A percentile compares a stretch with the other conserved stretches of the same genome.
These are phyloP conservation scores for Hibiscus mutabilis DNA, from an alignment of 345 rosid species.

Conservation along the genomic window DNA sequence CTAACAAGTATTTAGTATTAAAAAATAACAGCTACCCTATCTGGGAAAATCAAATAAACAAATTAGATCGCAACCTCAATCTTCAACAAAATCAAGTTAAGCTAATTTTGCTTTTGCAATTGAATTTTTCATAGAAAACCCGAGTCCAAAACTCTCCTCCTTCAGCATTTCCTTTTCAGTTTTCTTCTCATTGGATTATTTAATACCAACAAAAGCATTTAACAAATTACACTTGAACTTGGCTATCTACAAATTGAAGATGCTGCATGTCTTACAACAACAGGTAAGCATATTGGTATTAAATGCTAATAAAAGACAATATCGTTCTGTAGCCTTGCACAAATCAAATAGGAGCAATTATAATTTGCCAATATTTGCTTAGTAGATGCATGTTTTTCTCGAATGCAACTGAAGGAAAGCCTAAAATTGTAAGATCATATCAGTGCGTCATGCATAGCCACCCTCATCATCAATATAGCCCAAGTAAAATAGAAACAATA, in stretches of 20 bases:
- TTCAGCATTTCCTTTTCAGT: not conserved
- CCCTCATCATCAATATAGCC: not conserved
- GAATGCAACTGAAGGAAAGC: not conserved
- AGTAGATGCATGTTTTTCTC: not conserved
- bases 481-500: conserved; percentile 1
- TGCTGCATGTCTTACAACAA: not conserved
- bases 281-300: not conserved
- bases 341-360: not conserved
- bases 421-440: not conserved
- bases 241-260: not conserved
- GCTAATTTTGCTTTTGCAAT: not conserved
- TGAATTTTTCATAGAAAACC: not conserved
- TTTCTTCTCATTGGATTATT: not conserved
- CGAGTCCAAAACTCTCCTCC: not conserved
- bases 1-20: not conserved
- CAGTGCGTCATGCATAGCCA: not conserved
- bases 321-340: not conserved
- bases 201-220: not conserved
- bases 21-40: not conserved
- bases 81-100: not conserved
- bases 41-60: not conserved
- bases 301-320: not conserved
- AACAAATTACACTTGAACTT: not conserved
- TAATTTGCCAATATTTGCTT: not conserved
- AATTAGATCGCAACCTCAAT: not conserved